Base-by-base conservation (phyloP, 495 filamentous ascomycete genomes). In the Amniculicola lignicola region DNA sequence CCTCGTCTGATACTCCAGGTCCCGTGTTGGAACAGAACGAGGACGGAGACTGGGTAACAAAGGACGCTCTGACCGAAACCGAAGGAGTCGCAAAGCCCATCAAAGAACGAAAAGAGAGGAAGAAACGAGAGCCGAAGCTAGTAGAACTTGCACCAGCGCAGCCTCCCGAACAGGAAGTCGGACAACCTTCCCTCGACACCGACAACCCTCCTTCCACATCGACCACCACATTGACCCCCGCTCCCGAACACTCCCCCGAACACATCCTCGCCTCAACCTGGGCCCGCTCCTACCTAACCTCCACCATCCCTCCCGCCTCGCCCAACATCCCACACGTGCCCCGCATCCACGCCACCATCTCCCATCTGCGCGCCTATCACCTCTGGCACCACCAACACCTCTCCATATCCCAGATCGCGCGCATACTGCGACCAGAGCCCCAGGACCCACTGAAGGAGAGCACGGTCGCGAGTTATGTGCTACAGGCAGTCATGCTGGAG, bases 291-390 rank as follows among this genome's bases (percentile, higher is more conserved):
- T 40, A 58, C 50, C 54, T 48, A 69, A 5, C 31, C 52, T 5
- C 51, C 51, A 48, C 57, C 12, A 54, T 60, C 18, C 57, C 57
- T n/a, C 14, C 38, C 49, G 4, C 33, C 42, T 3, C 43, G 42
- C 2, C 77, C 66, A 79, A 86, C 29, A 77, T 72, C 69, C n/a
- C 87, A 85, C 53, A 86, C 77, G n/a, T 49, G 75, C 77, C 73
- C 93, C 89, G 18, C 95, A 74, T 73, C 86, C 90, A 70, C 80
- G 61, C 92, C 89, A 98, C 29, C 74, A 70, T 79, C 0, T 23
- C 74, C 1, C 59, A 72, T n/a, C 74, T 87, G 12, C 76, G 82
- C 16, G 77, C 81, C 1, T 86, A 86, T 56, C 73, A 76, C 49
- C 67, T 87, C 41, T 88, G 84, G 84, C 69, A 81, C 57, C 39